A percentile compares a stretch with the other conserved stretches of the same genome.
Conservation (phyloP, 805 yeast genomes). For the Lipomyces japonicus region DNA sequence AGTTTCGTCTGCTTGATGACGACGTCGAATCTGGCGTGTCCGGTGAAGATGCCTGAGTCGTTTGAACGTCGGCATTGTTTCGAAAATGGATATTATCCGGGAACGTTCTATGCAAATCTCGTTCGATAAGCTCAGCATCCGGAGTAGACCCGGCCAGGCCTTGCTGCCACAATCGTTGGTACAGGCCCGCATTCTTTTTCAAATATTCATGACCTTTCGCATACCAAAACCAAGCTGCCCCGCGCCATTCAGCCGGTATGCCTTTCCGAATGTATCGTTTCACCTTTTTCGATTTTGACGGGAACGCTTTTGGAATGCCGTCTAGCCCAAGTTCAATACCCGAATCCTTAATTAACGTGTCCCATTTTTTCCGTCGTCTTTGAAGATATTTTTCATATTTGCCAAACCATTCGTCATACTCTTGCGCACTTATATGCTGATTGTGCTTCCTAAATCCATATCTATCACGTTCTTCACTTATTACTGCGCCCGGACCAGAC, state of each 20-base stretch:
- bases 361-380: conserved; percentile 77
- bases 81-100: conserved; percentile 88
- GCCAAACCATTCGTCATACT: conserved; percentile 73
- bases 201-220: conserved; percentile 72
- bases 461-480: conserved; percentile 50
- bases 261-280: conserved; percentile 85
- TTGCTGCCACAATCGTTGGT: conserved; percentile 61
- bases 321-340: conserved; percentile 52
- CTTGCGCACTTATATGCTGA: conserved; percentile 48
- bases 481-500: background rate
- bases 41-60: conserved; percentile 4
- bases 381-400: conserved; percentile 60
- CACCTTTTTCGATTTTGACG: conserved; percentile 72
- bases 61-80: conserved; percentile 21
- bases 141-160: conserved; percentile 54
- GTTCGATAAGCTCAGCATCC: conserved; percentile 88
- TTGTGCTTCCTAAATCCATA: conserved; percentile 82
- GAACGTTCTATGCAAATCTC: conserved; percentile 89
- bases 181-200: conserved; percentile 59
- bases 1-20: conserved; percentile 6
- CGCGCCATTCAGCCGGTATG: conserved; percentile 96
- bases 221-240: conserved; percentile 93
- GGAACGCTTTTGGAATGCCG: conserved; percentile 61
- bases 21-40: conserved; percentile 5
- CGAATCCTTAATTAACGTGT: conserved; percentile 54